phyloP scores from a whole-genome alignment of 208 protist genomes.

The Wallacemonas sp. region DNA sequence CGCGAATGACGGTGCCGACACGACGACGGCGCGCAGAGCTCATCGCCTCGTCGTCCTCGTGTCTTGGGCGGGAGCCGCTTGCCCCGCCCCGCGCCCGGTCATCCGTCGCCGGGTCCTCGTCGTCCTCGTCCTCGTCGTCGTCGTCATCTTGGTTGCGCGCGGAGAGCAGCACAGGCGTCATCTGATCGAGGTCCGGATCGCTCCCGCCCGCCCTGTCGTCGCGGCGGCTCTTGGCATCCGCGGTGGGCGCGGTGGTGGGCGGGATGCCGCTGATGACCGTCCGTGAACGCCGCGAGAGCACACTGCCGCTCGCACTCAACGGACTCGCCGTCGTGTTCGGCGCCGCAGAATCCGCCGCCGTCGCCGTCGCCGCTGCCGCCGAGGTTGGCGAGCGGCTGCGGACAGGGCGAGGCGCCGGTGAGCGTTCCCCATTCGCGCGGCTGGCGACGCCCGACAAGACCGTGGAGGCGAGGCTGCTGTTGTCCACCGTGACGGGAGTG shows the following conservation, averaged over 20 bases:
- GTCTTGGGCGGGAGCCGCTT: neutral
- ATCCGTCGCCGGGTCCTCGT: constrained; percentile 1
- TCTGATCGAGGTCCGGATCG: neutral
- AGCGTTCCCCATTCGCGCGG: neutral
- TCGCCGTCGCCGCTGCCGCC: too few species aligned
- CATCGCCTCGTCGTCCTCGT: neutral
- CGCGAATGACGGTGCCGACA: constrained; percentile 2
- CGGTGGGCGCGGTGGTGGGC: too few species aligned
- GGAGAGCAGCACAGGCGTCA: constrained; percentile 5
- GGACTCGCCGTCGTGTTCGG: neutral
- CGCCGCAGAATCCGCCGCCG: too few species aligned
- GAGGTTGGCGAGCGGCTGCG: too few species aligned
- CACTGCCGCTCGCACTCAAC: neutral
- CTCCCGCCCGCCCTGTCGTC: neutral
- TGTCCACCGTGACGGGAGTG: neutral
- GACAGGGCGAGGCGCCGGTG: neutral
- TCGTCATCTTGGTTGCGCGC: constrained; percentile 12
- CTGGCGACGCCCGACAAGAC: neutral
- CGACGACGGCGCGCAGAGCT: neutral
- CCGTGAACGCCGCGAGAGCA: too few species aligned
- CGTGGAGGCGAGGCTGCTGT: constrained; percentile 6
- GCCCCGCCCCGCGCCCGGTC: neutral
- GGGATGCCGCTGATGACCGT: too few species aligned
- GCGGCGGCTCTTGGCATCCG: too few species aligned
- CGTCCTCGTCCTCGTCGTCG: constrained; percentile 16